phyloP scores from a whole-genome alignment of 805 yeast genomes.

The Sugiyamaella chiloensis region DNA sequence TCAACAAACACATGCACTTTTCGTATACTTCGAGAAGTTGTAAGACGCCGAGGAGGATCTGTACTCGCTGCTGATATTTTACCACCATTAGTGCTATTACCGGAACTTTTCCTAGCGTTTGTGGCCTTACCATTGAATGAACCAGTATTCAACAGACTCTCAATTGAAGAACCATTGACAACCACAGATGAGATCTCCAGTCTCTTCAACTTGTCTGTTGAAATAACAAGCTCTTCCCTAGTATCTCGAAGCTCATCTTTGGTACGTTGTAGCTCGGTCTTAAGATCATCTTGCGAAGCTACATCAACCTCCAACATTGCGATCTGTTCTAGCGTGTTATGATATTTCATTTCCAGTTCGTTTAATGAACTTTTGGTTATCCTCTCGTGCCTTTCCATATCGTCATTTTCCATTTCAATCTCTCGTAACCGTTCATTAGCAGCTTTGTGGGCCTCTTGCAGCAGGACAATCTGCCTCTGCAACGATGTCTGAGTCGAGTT shows the following conservation, averaged over 20 bases:
- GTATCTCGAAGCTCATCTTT: constrained; percentile 34
- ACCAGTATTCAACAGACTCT: too few species aligned
- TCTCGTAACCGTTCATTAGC: constrained; percentile 37
- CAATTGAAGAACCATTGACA: not conserved
- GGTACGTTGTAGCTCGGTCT: constrained; percentile 31
- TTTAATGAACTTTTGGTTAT: constrained; percentile 34
- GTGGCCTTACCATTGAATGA: too few species aligned
- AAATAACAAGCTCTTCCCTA: constrained; percentile 32
- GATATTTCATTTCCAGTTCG: constrained; percentile 38
- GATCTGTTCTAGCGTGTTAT: constrained; percentile 36
- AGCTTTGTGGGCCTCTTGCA: constrained; percentile 33
- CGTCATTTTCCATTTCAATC: constrained; percentile 44
- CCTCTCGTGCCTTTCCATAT: constrained; percentile 42
- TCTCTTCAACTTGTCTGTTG: not conserved
- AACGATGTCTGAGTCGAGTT: constrained; percentile 24
- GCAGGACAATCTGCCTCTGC: constrained; percentile 28
- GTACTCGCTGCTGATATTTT: not conserved
- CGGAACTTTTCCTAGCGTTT: too few species aligned
- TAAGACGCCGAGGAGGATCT: constrained; percentile 9
- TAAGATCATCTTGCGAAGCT: constrained; percentile 30
- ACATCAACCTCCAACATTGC: constrained; percentile 41
- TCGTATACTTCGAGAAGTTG: constrained; percentile 28
- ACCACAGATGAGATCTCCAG: not conserved
- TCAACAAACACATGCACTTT: constrained; percentile 32
- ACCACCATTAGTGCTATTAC: too few species aligned